These are phyloP conservation scores for Aspergillus neotritici DNA, from an alignment of 2,329 filamentous ascomycete species.

Conservation along the genomic window DNA sequence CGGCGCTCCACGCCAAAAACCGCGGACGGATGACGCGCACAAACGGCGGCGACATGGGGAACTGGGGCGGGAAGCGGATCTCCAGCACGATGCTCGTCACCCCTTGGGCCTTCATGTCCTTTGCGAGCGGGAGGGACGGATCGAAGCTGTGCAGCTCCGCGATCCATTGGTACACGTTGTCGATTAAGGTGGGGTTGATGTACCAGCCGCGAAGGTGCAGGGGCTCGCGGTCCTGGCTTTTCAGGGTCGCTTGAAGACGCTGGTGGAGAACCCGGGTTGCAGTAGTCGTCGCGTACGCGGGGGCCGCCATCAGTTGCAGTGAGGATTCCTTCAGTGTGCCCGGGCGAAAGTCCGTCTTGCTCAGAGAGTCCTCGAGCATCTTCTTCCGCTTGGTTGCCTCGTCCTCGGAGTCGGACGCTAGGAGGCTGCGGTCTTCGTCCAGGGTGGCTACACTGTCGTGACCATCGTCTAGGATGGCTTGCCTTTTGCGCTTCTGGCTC, in stretches of 20 bases:
- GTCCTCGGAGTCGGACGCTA: constrained; percentile 33
- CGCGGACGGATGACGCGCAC: constrained; percentile 75
- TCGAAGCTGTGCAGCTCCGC: constrained; percentile 84
- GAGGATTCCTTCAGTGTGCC: constrained; percentile 57
- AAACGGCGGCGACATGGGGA: constrained; percentile 75
- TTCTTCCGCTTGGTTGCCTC: constrained; percentile 1
- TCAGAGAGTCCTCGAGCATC: not conserved
- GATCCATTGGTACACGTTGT: constrained; percentile 85
- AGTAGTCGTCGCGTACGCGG: constrained; percentile 56
- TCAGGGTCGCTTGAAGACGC: constrained; percentile 60
- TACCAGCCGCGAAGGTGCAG: constrained; percentile 74
- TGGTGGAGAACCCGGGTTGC: constrained; percentile 60
- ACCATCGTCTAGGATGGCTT: constrained; percentile 30
- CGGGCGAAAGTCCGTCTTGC: constrained; percentile 59
- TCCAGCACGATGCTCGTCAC: constrained; percentile 70
- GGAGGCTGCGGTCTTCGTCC: constrained; percentile 42
- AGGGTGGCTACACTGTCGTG: constrained; percentile 46
- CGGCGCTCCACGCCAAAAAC: constrained; percentile 64
- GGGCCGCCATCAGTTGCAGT: constrained; percentile 61
- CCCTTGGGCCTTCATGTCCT: constrained; percentile 62
- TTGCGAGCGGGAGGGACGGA: constrained; percentile 58
- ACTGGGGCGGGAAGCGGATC: constrained; percentile 70
- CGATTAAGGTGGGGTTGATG: constrained; percentile 60
- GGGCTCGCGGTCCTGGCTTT: constrained; percentile 57
- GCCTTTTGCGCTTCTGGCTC: not conserved